A percentile compares a stretch with the other conserved stretches of the same genome.
Evolutionary conservation across 371 early-diverging fungal species (phyloP).

Genomic region (Sporodiniella umbellata): DNA sequence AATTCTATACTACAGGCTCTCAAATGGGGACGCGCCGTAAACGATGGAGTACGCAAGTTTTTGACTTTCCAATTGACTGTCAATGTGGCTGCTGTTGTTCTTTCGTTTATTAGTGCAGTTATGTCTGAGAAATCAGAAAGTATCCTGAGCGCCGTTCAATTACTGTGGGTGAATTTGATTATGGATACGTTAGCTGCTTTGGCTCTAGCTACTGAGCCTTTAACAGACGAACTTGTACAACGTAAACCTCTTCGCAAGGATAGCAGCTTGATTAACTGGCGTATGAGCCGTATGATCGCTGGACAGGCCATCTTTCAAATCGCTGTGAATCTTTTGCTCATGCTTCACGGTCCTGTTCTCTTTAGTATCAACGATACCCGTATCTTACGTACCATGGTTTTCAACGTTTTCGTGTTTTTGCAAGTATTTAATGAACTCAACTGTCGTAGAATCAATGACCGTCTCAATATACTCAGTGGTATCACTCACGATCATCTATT

Average conservation of each 20-base stretch:
- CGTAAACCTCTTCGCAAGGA: conserved; percentile 21
- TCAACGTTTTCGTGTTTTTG: conserved; percentile 71
- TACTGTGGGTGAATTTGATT: conserved; percentile 95
- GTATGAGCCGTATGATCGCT: conserved; percentile 58
- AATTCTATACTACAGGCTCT: conserved; percentile 80
- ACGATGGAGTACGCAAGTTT: conserved; percentile 88
- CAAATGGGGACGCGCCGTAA: conserved; percentile 91
- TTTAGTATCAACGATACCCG: conserved; percentile 23
- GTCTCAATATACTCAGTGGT: conserved; percentile 76
- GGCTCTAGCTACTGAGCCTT: conserved; percentile 93
- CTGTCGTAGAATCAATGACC: conserved; percentile 66
- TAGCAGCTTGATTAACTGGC: conserved; percentile 60
- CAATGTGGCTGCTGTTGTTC: conserved; percentile 78
- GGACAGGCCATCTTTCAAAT: conserved; percentile 69
- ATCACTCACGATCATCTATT: conserved; percentile 71
- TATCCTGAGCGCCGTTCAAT: conserved; percentile 90
- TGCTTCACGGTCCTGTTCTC: conserved; percentile 25
- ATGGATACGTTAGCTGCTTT: conserved; percentile 96
- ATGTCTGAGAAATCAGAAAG: conserved; percentile 91
- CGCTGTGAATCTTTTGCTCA: conserved; percentile 42
- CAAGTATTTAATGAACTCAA: conserved; percentile 76
- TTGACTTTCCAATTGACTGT: conserved; percentile 94
- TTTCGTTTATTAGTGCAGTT: conserved; percentile 89
- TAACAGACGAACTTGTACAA: conserved; percentile 77
- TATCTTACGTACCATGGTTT: conserved; percentile 56